Evolutionary conservation across 2,329 filamentous ascomycete species (phyloP).

Genomic region (Elsinoe batatas): DNA sequence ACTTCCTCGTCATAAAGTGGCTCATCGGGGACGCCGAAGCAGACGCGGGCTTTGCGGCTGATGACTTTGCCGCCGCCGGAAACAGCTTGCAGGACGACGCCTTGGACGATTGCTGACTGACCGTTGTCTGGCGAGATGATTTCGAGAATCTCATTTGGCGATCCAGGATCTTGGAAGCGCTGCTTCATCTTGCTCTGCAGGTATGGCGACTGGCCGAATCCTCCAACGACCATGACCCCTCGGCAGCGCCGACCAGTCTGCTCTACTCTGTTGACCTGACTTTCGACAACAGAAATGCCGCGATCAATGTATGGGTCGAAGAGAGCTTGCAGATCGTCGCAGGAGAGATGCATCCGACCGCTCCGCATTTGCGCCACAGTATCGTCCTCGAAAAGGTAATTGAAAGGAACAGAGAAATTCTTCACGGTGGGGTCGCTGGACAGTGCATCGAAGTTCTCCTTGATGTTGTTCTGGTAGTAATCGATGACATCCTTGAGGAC

Average conservation of each 20-base stretch:
- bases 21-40: background rate
- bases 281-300: slow-evolving; percentile 31
- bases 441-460: slow-evolving; percentile 61
- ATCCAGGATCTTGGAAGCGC: slow-evolving; percentile 46
- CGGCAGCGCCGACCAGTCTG: slow-evolving; percentile 33
- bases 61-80: slow-evolving; percentile 48
- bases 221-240: slow-evolving; percentile 72
- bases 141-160: slow-evolving; percentile 39
- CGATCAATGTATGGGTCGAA: slow-evolving; percentile 54
- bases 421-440: slow-evolving; percentile 56
- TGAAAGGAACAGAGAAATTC: slow-evolving; percentile 70
- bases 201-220: slow-evolving; percentile 65
- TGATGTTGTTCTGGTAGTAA: slow-evolving; percentile 79
- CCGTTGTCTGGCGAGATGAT: slow-evolving; percentile 67
- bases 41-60: slow-evolving; percentile 5
- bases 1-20: slow-evolving; percentile 57
- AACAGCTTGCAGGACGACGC: slow-evolving; percentile 63
- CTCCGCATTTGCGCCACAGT: slow-evolving; percentile 65
- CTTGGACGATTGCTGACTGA: slow-evolving; percentile 69
- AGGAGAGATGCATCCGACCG: slow-evolving; percentile 64
- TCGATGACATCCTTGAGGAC: slow-evolving; percentile 64
- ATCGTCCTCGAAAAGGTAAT: slow-evolving; percentile 60
- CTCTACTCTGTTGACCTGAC: slow-evolving; percentile 34
- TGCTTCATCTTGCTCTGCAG: slow-evolving; percentile 60
- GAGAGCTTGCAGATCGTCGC: slow-evolving; percentile 55